Evolutionary conservation across 78 protist genomes (phyloP), one percentile per base, ranked within the genome.

Genomic region (slime mould (Dictyostelium discoideum)): DNA sequence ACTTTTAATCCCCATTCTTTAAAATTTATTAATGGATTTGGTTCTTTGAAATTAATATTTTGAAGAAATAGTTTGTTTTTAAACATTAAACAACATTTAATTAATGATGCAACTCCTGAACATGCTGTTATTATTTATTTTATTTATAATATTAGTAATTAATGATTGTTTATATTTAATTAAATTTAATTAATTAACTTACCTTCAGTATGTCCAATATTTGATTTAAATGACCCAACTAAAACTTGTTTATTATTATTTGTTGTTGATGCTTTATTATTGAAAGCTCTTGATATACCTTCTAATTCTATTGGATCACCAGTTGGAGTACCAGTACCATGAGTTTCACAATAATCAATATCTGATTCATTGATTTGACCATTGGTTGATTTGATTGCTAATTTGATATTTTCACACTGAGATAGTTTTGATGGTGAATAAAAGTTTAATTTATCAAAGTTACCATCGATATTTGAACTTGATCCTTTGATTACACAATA

Each of bases 261-360:
- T n/a, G 2, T 24, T 26, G 0, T 13, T 67, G 1, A 24, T 8
- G n/a, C n/a, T n/a, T n/a, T n/a, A n/a, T n/a, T n/a, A n/a, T 37
- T 72, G 14, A 97, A 29, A 16, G 85, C 29, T 42, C 20, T 63
- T 20, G 72, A 42, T 13, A 96, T n/a, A 18, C 87, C 93, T 10
- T 74, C 50, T 3, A 77, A 57, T 79, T 96, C 96, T 4, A 88
- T 83, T 42, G 96, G 94, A 86, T 96, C 97, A 60, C 97, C 97
- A 44, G 90, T 92, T 22, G 88, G 44, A 13, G 97, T 96, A 39
- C 97, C 96, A 22, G 97, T 96, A 14, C 96, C 96, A 77, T 96
- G 97, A 0, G 74, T 2, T 67, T 92, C 96, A 22, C 84, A 26
- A 67, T 92, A 92, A 40, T 84, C 80, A 42, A 92, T 57, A 32